Conservation (phyloP, 345 rosid species). For the Hibiscus mutabilis region DNA sequence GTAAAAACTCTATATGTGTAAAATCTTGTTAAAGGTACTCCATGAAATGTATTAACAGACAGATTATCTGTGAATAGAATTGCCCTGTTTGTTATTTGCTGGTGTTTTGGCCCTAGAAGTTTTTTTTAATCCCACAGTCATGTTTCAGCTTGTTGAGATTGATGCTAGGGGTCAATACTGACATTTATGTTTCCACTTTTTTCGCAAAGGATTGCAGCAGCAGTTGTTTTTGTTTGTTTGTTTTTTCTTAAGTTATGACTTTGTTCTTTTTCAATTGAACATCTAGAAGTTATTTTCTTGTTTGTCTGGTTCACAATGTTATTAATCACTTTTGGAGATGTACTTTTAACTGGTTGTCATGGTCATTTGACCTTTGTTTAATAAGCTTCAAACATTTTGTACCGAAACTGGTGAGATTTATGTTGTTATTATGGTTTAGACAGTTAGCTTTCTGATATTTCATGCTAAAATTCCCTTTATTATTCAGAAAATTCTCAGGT, state of each 20-base stretch:
- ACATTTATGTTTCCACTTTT: not conserved
- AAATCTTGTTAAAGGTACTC: not conserved
- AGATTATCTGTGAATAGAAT: not conserved
- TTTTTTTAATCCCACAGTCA: not conserved
- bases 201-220: not conserved
- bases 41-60: not conserved
- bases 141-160: not conserved
- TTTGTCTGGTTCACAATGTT: not conserved
- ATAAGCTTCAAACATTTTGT: not conserved
- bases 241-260: not conserved
- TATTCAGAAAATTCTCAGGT: slow-evolving; percentile 84
- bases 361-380: not conserved
- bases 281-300: not conserved
- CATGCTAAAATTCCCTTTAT: slow-evolving; percentile 10
- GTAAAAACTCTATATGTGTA: not conserved
- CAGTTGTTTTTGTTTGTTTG: not conserved
- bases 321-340: not conserved
- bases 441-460: slow-evolving; percentile 6
- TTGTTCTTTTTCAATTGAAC: not conserved
- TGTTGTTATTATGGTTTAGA: slow-evolving; percentile 7
- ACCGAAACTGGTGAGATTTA: not conserved
- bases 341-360: not conserved
- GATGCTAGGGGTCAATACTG: not conserved
- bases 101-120: not conserved
- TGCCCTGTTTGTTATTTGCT: not conserved